Conservation (phyloP, 176 grass and related monocot genomes). For the Melocanna baccifera region DNA sequence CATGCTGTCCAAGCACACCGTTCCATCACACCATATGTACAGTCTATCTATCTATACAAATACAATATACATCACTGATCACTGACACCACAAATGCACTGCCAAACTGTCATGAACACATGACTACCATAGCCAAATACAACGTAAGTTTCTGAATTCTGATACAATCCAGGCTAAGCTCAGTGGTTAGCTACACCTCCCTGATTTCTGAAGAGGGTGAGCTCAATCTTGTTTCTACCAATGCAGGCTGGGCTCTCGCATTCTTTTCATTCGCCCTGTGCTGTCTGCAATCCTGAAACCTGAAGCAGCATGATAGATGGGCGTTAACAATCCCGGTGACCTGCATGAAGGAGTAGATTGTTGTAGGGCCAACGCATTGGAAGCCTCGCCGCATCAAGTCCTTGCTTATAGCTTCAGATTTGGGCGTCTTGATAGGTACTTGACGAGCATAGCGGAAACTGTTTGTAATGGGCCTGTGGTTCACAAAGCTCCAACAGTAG, state of each 20-base stretch:
- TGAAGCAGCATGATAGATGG: slow-evolving; percentile 58
- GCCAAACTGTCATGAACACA: not conserved
- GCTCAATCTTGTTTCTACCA: not conserved
- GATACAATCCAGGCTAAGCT: not conserved
- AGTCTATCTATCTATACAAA: not conserved
- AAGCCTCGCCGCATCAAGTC: slow-evolving; percentile 67
- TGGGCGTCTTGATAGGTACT: slow-evolving; percentile 57
- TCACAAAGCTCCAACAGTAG: slow-evolving; percentile 68
- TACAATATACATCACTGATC: not conserved
- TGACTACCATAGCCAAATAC: not conserved
- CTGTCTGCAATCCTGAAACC: slow-evolving; percentile 31
- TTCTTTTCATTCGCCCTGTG: slow-evolving; percentile 2
- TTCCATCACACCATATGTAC: not conserved
- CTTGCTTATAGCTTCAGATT: slow-evolving; percentile 67
- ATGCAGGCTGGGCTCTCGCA: not conserved
- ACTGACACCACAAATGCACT: slow-evolving; percentile 12
- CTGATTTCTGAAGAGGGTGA: slow-evolving; percentile 11
- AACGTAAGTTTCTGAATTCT: not conserved
- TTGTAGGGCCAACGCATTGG: slow-evolving; percentile 54
- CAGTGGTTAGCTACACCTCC: not conserved
- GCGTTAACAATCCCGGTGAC: slow-evolving; percentile 51
- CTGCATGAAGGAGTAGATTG: slow-evolving; percentile 74
- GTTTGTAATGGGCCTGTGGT: slow-evolving; percentile 46
- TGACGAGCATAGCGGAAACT: slow-evolving; percentile 44
- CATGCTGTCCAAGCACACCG: not conserved